Evolutionary conservation across 148 eudicot genomes (phyloP), one percentile per base, ranked within the genome.

Genomic region (Beta vulgaris): DNA sequence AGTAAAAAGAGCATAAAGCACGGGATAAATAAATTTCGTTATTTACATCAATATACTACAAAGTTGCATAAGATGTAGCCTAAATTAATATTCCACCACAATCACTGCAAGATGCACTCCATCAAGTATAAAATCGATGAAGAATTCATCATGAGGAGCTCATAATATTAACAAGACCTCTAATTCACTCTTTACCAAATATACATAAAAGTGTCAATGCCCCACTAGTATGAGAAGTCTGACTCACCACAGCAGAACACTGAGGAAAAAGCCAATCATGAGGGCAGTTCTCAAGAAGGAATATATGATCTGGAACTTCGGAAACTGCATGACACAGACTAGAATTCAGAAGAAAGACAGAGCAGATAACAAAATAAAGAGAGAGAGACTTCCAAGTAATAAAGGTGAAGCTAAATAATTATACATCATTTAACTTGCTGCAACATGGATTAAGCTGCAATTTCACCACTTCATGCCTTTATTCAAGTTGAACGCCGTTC

Each of bases 201-300:
- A 61, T 21, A 61, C 15, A 39, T 1, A 19, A 16, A 25, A 10
- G 69, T 6, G 14, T 12, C 66, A 73, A 60, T 28, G 7, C 40
- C 8, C 12, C 28, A n/a, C 14, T 26, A 19, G 1, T 32, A 46
- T 55, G 61, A 54, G 51, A 64, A 10, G 48, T 40, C 36, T 70
- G 21, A 82, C 88, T 86, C 75, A 93, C 98, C 88, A 93, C 98
- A 25, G 92, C 93, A 28, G 88, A 81, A 78, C 98, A 93, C 73
- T 86, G 92, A 61, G 90, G 89, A 72, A 93, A 93, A 63, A 93
- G 87, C 98, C 98, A 93, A 86, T 93, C 98, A 76, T 93, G 98
- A 31, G 98, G 98, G 76, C 93, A 87, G 60, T 91, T 87, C 76
- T 84, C 91, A 18, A 93, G 81, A 72, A 84, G 85, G 77, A 85